These are phyloP conservation scores for Nitzschia inconspicua DNA, from an alignment of 108 stramenopile species.

Conservation along the genomic window DNA sequence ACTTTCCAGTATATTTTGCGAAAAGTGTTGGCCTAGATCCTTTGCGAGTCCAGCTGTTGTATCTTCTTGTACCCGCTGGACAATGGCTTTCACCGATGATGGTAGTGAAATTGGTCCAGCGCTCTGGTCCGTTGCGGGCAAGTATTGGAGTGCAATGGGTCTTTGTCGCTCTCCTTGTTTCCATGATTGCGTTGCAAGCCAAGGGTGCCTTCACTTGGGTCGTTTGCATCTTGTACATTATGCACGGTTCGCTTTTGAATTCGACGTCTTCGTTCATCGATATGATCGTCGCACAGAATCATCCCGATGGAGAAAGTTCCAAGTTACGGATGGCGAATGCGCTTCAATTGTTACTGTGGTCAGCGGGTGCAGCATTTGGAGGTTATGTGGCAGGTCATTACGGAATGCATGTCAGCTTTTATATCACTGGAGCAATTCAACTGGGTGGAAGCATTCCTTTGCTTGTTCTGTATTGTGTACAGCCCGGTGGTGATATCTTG, in stretches of 20 bases:
- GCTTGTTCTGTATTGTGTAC: constrained; percentile 4
- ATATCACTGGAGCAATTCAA: constrained; percentile 18
- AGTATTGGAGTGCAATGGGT: background rate
- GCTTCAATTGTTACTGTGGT: background rate
- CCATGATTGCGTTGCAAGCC: background rate
- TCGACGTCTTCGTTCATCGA: background rate
- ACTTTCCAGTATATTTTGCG: constrained; percentile 4
- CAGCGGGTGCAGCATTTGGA: background rate
- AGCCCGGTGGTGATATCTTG: too few relatives aligned
- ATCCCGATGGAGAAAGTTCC: background rate
- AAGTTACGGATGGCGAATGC: background rate
- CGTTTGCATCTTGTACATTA: background rate
- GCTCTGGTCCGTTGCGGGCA: background rate
- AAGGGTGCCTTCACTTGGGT: background rate
- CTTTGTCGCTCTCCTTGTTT: background rate
- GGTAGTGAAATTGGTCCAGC: background rate
- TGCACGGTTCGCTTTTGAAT: constrained; percentile 9
- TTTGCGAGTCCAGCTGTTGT: background rate
- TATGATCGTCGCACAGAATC: background rate
- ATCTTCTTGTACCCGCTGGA: background rate
- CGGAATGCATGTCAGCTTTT: constrained; percentile 5
- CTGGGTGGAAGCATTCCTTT: constrained; percentile 12
- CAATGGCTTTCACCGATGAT: background rate
- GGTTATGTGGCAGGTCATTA: background rate
- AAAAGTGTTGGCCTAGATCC: background rate